Conservation (phyloP, 2,329 filamentous ascomycete genomes). For the Cordyceps farinosa region DNA sequence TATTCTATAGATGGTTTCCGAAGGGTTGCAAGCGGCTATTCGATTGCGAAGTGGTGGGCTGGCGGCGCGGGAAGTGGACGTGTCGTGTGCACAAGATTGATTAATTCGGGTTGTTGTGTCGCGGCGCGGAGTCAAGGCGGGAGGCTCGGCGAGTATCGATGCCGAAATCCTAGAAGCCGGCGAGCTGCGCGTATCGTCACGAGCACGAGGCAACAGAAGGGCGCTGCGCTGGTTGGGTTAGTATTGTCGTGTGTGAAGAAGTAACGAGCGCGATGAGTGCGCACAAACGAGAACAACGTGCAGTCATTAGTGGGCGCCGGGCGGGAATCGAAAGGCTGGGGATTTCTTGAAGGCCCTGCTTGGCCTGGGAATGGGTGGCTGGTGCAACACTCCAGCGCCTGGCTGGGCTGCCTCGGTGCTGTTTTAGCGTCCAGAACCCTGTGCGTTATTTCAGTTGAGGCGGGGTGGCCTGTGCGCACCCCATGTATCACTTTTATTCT, state of each 20-base stretch:
- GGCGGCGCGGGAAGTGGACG: neutral
- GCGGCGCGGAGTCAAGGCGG: neutral
- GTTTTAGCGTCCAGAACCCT: neutral
- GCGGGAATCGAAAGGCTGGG: conserved; percentile 11
- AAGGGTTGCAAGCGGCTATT: neutral
- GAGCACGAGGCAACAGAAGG: conserved; percentile 11
- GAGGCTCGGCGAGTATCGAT: neutral
- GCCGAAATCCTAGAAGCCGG: conserved; percentile 2
- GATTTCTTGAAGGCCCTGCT: neutral
- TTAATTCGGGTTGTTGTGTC: neutral
- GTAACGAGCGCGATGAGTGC: neutral
- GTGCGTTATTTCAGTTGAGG: conserved; percentile 9
- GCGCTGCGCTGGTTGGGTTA: conserved; percentile 13
- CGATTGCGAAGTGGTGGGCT: neutral
- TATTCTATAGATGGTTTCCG: neutral
- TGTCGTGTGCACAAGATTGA: conserved; percentile 8
- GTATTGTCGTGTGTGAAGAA: conserved; percentile 15
- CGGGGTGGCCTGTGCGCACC: conserved; percentile 12
- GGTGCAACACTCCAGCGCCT: conserved; percentile 1
- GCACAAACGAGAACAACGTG: conserved; percentile 5
- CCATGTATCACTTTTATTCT: conserved; percentile 5
- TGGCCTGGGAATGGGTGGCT: conserved; percentile 13
- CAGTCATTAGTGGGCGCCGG: neutral
- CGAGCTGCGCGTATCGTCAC: conserved; percentile 13
- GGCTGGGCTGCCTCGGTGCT: conserved; percentile 5